phyloP scores from a whole-genome alignment of 73 alveolate genomes.

The Stentor roeselii region DNA sequence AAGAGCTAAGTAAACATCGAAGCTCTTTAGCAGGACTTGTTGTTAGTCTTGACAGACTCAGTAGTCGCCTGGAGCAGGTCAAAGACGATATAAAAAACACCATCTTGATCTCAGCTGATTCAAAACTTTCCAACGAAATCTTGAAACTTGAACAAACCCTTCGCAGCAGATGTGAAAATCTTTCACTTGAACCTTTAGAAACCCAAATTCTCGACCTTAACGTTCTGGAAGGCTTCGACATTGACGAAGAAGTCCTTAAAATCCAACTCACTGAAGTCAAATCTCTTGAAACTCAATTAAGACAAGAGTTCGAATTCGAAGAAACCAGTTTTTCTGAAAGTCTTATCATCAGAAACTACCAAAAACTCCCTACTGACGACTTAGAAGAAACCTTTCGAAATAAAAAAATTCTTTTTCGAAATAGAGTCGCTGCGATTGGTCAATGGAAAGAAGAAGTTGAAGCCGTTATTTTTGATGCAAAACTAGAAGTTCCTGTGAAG shows the following conservation, averaged over 20 bases:
- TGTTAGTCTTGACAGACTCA: background rate
- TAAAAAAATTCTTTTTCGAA: background rate
- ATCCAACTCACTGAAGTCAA: background rate
- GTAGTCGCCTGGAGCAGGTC: background rate
- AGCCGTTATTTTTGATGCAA: background rate
- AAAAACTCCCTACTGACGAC: background rate
- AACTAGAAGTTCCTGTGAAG: background rate
- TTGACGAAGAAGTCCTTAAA: slow-evolving; percentile 16
- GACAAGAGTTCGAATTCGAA: background rate
- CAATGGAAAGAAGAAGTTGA: slow-evolving; percentile 22
- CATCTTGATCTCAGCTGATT: background rate
- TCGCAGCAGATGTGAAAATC: background rate
- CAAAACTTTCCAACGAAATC: background rate
- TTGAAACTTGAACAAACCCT: background rate
- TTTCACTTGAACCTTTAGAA: background rate
- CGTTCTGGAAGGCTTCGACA: background rate
- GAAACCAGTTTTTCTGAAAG: background rate
- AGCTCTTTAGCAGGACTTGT: background rate
- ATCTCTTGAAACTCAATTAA: background rate
- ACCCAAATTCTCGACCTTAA: background rate
- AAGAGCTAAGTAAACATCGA: background rate
- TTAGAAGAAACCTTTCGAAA: background rate
- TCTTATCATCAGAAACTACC: background rate
- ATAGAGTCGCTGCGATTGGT: slow-evolving; percentile 17
- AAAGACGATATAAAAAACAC: background rate